Conservation (phyloP, 257 asterid species). For the Penstemon newberryi region DNA sequence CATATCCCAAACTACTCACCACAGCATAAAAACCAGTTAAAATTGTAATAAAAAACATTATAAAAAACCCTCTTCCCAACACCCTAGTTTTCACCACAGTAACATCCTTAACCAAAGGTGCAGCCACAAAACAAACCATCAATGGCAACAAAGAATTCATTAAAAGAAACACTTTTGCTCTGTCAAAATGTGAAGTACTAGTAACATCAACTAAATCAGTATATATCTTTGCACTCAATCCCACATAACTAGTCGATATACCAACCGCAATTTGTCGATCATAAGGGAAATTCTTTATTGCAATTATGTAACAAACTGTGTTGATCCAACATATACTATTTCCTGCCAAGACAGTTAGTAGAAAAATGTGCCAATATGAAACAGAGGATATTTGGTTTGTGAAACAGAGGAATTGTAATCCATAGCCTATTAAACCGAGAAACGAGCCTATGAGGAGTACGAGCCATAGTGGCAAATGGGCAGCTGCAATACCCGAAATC, state of each 20-base stretch:
- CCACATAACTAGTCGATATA: slow-evolving; percentile 67
- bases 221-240: slow-evolving; percentile 62
- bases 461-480: slow-evolving; percentile 60
- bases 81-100: slow-evolving; percentile 41
- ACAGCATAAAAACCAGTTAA: slow-evolving; percentile 61
- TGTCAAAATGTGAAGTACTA: slow-evolving; percentile 11
- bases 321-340: slow-evolving; percentile 82
- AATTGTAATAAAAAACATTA: slow-evolving; percentile 51
- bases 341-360: slow-evolving; percentile 66
- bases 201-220: slow-evolving; percentile 49
- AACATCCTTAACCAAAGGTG: slow-evolving; percentile 45
- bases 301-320: slow-evolving; percentile 56
- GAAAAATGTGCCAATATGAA: slow-evolving; percentile 48
- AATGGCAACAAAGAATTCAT: slow-evolving; percentile 56
- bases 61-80: slow-evolving; percentile 53
- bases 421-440: slow-evolving; percentile 71
- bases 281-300: slow-evolving; percentile 62
- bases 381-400: slow-evolving; percentile 28
- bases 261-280: slow-evolving; percentile 74
- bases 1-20: slow-evolving; percentile 43
- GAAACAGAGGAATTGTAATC: slow-evolving; percentile 68
- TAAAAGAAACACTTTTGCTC: slow-evolving; percentile 54
- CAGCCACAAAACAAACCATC: slow-evolving; percentile 30
- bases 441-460: slow-evolving; percentile 64
- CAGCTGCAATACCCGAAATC: slow-evolving; percentile 71